phyloP scores from a whole-genome alignment of 768 basidiomycete genomes.

The Cystofilobasidium ferigula region DNA sequence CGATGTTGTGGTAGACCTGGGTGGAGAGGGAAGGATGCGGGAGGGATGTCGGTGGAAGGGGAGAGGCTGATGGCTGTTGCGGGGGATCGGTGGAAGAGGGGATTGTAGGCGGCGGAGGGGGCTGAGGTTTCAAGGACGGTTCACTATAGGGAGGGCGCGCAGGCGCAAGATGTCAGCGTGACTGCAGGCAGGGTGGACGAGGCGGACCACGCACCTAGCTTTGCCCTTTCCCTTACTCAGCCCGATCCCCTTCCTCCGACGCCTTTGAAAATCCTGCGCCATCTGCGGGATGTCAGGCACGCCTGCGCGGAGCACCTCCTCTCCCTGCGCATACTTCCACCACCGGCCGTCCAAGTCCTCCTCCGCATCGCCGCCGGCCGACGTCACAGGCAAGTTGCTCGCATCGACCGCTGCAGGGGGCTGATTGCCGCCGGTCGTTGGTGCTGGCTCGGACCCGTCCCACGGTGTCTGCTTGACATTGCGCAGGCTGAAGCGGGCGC shows the following conservation, averaged over 20 bases:
- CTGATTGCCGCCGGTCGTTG: no score
- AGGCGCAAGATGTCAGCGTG: not conserved
- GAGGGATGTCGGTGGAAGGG: not conserved
- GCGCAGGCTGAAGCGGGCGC: not conserved
- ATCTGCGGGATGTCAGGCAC: conserved; percentile 8
- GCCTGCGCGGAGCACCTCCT: conserved; percentile 13
- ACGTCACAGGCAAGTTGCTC: not conserved
- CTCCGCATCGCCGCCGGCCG: not conserved
- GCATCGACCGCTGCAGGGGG: not conserved
- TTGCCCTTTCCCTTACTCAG: conserved; percentile 17
- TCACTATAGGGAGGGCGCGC: not conserved
- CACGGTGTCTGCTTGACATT: conserved; percentile 2
- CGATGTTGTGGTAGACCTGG: conserved; percentile 20
- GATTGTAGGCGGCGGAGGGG: conserved; percentile 8
- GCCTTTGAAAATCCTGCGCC: conserved; percentile 27
- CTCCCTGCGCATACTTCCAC: conserved; percentile 16
- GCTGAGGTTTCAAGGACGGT: conserved; percentile 3
- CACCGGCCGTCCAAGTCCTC: conserved; percentile 16
- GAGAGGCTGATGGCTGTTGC: not conserved
- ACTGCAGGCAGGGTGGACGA: no score
- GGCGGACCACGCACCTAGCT: conserved; percentile 5
- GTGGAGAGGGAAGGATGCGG: not conserved
- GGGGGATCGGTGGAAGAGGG: not conserved
- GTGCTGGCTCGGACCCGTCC: not conserved
- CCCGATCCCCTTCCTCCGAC: conserved; percentile 25